Percentiles rank a stretch among this genome's conserved stretches.
Conservation (phyloP, 2,329 filamentous ascomycete species). For the Aureobasidium sp. region DNA sequence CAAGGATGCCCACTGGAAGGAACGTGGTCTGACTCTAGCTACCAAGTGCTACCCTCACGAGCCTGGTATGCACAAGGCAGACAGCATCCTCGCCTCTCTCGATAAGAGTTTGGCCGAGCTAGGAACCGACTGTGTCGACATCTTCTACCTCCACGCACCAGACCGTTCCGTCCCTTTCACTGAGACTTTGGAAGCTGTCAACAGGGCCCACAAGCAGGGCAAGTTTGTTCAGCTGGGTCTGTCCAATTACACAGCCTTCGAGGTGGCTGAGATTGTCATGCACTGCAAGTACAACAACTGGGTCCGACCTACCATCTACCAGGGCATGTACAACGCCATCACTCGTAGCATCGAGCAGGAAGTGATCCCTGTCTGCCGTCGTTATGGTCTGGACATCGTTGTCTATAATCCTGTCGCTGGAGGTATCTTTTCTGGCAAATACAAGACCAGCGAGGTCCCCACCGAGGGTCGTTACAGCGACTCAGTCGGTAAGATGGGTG, state of each 20-base stretch:
- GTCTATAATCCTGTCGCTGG: constrained; percentile 77
- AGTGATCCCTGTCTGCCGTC: constrained; percentile 50
- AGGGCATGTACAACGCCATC: constrained; percentile 39
- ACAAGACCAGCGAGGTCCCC: constrained; percentile 59
- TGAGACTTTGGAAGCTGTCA: constrained; percentile 31
- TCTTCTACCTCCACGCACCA: constrained; percentile 31
- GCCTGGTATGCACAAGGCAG: constrained; percentile 52
- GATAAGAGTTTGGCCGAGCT: constrained; percentile 63
- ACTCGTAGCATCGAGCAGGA: constrained; percentile 32
- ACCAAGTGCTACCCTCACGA: constrained; percentile 65
- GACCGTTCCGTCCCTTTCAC: constrained; percentile 33
- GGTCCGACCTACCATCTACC: constrained; percentile 36
- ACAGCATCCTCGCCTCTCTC: constrained; percentile 55
- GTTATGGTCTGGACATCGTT: constrained; percentile 71
- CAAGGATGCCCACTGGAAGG: constrained; percentile 64
- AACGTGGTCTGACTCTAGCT: constrained; percentile 66
- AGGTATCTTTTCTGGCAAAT: constrained; percentile 71
- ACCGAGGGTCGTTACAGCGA: constrained; percentile 63
- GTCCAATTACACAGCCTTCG: constrained; percentile 35
- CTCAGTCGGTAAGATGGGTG: constrained; percentile 35
- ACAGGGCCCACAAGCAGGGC: constrained; percentile 31
- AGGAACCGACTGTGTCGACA: constrained; percentile 55
- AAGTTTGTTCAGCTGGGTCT: constrained; percentile 37
- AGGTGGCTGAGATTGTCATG: constrained; percentile 33
- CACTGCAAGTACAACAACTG: constrained; percentile 35